A percentile compares a stretch with the other conserved stretches of the same genome.
These are phyloP conservation scores for Dovyalis caffra DNA, from an alignment of 345 rosid genomes.

Conservation along the genomic window DNA sequence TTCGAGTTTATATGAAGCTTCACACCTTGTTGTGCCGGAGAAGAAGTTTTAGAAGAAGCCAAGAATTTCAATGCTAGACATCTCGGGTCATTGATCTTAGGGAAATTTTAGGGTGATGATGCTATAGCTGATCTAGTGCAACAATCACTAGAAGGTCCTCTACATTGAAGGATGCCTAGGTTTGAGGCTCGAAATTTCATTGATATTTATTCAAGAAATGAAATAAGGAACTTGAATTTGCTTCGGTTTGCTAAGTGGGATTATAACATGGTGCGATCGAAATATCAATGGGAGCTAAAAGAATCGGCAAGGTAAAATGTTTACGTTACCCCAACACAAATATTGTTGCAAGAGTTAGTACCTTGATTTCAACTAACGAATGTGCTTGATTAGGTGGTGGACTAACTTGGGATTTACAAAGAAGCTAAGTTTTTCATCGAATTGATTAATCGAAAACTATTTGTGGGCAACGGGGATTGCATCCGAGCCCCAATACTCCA, in stretches of 20 bases:
- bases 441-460: slow-evolving; percentile 22
- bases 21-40: slow-evolving; percentile 20
- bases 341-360: too few relatives aligned
- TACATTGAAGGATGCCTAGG: slow-evolving; percentile 22
- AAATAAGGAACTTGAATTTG: neutral
- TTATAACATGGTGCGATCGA: slow-evolving; percentile 18
- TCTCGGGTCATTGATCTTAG: slow-evolving; percentile 6
- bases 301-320: slow-evolving; percentile 8
- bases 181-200: slow-evolving; percentile 14
- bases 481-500: slow-evolving; percentile 9
- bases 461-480: slow-evolving; percentile 22
- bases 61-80: neutral
- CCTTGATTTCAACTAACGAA: too few relatives aligned
- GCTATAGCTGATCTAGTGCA: neutral
- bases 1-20: slow-evolving; percentile 28
- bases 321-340: too few relatives aligned
- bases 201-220: neutral
- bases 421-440: slow-evolving; percentile 4
- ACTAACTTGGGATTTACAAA: slow-evolving; percentile 1
- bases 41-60: slow-evolving; percentile 21
- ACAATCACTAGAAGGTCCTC: slow-evolving; percentile 16
- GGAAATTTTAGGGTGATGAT: too few relatives aligned
- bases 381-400: slow-evolving; percentile 15
- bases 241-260: slow-evolving; percentile 23
- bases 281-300: slow-evolving; percentile 11